Conservation (phyloP, 306 rosid species). For the Pachyrhizus erosus region DNA sequence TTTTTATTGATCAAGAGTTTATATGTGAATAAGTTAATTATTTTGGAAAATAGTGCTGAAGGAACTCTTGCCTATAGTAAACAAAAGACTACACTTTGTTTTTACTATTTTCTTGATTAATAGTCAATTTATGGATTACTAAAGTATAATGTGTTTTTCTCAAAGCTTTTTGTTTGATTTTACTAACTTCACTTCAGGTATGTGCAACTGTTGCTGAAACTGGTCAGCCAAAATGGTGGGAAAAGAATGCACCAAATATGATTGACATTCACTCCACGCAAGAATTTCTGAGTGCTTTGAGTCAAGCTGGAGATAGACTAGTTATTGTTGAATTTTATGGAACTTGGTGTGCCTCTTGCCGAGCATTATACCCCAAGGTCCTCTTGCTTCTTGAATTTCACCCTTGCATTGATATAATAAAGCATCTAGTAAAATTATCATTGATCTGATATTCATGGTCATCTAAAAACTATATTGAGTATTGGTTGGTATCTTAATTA, state of each 20-base stretch:
- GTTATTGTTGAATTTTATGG: constrained; percentile 98
- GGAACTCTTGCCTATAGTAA: constrained; percentile 16
- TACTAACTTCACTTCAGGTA: constrained; percentile 60
- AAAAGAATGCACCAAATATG: constrained; percentile 93
- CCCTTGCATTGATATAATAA: constrained; percentile 40
- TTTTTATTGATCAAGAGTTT: constrained; percentile 5
- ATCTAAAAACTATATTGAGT: neutral
- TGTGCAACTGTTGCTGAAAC: constrained; percentile 77
- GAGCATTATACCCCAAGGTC: constrained; percentile 97
- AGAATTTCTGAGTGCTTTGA: constrained; percentile 80
- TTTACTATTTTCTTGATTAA: neutral
- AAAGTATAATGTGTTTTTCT: constrained; percentile 26
- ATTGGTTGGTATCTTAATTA: constrained; percentile 5
- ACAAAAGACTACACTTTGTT: constrained; percentile 4
- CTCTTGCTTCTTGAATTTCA: constrained; percentile 31
- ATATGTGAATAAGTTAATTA: constrained; percentile 23
- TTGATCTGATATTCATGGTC: neutral
- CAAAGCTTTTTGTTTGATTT: constrained; percentile 40
- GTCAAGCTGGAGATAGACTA: constrained; percentile 91
- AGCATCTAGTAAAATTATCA: constrained; percentile 5
- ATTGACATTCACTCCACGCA: constrained; percentile 92
- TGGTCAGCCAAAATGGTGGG: constrained; percentile 99
- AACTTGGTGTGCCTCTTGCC: constrained; percentile 99
- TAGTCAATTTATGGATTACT: constrained; percentile 22
- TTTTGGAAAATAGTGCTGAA: neutral